Conservation (phyloP, 768 basidiomycete genomes). For the Phylloporus rhodoxanthus region DNA sequence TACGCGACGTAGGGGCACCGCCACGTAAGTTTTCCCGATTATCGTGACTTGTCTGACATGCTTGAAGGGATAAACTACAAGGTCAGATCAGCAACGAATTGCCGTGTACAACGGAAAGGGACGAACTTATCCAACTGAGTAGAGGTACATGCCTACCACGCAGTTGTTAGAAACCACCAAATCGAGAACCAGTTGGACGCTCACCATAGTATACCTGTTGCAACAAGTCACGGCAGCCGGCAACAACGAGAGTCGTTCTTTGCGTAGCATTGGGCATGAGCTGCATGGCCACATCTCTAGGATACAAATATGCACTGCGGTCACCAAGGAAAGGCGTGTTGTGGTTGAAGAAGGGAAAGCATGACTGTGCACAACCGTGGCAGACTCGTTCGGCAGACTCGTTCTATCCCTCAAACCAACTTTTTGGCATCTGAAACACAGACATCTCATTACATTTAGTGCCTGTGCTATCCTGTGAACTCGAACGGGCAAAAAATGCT, state of each 20-base stretch:
- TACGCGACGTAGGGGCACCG: too few species aligned
- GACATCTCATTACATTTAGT: not conserved
- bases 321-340: constrained; percentile 28
- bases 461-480: too few species aligned
- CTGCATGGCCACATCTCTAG: constrained; percentile 24
- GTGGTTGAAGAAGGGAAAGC: constrained; percentile 17
- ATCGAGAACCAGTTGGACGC: constrained; percentile 14
- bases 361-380: constrained; percentile 8
- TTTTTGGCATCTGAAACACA: not conserved
- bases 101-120: not conserved
- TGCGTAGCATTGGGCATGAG: constrained; percentile 71
- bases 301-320: constrained; percentile 13
- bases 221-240: constrained; percentile 66
- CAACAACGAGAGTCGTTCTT: constrained; percentile 71
- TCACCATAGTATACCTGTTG: constrained; percentile 77
- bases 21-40: too few species aligned
- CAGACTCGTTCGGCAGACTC: not conserved
- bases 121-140: constrained; percentile 68
- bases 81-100: constrained; percentile 9
- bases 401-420: too few species aligned
- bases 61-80: constrained; percentile 87
- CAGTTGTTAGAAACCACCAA: constrained; percentile 1
- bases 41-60: constrained; percentile 39
- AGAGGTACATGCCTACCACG: constrained; percentile 67
- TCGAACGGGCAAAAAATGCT: too few species aligned